Base-by-base conservation (phyloP, 768 basidiomycete genomes). In the Kwoniella sp. region DNA sequence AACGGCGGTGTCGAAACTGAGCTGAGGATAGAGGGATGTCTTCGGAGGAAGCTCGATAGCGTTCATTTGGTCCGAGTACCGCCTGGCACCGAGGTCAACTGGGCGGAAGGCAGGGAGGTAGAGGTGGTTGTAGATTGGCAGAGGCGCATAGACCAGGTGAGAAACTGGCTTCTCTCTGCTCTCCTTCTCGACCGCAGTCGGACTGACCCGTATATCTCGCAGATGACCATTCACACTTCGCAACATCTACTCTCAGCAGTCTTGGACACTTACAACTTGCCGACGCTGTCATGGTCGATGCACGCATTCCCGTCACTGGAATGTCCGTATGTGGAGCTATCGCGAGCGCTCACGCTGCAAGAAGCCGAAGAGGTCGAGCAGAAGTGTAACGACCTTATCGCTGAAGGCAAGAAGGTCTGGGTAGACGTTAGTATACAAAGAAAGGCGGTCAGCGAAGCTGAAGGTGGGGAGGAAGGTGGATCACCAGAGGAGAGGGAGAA, bases 191-290 rank as follows among this genome's bases (percentile, higher is more conserved):
- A n/a, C n/a, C n/a, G n/a, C n/a, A n/a, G n/a, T n/a, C n/a, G n/a
- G n/a, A n/a, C n/a, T n/a, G 37, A 38, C 9, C 6, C 34, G 27
- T 10, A 5, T 7, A 17, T 29, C 3, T 29, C 17, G 39, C 37
- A 73, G 67, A 74, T 71, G 70, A 47, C 70, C 0, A 57, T 70
- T 15, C 73, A 74, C 41, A 74, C 70, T 9, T 65, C 66, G 0
- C 73, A 74, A 47, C 73, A 74, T 43, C 65, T 74, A 29, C 61
- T 74, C 25, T 74, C 73, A 12, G 70, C 73, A 3, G 46, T 74
- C 9, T 57, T 68, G 10, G 73, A 74, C 50, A 51, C 48, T 3
- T 46, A 54, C 32, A 37, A 34, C 17, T 62, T 74, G 6, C 65
- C 62, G 1, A 74, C 73, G 0, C 59, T 74, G 0, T 69, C 67